These are phyloP conservation scores for Penicillium vulpinum DNA, from an alignment of 2,329 filamentous ascomycete species.

Conservation along the genomic window DNA sequence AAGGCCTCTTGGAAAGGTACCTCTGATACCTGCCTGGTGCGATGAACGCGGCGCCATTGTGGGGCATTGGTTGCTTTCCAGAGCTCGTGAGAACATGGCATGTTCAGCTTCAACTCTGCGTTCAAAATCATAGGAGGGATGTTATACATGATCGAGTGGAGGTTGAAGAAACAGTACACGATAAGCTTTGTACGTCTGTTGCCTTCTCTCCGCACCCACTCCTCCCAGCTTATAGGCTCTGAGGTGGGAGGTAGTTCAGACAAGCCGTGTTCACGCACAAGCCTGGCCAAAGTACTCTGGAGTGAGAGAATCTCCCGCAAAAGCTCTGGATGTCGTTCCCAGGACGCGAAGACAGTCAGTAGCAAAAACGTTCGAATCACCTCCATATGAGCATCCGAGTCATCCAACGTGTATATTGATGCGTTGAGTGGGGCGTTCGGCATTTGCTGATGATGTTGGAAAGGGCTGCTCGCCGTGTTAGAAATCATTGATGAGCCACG, in stretches of 20 bases:
- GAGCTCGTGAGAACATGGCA: constrained; percentile 56
- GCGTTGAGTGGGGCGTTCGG: constrained; percentile 32
- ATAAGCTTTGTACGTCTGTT: constrained; percentile 57
- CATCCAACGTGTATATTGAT: constrained; percentile 39
- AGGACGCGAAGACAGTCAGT: constrained; percentile 61
- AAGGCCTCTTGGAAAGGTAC: constrained; percentile 49
- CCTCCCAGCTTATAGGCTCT: constrained; percentile 52
- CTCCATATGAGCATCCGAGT: constrained; percentile 51
- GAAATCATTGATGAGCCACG: constrained; percentile 44
- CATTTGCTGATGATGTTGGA: constrained; percentile 42
- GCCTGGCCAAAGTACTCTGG: constrained; percentile 57
- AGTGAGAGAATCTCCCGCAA: constrained; percentile 59
- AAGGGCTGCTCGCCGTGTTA: constrained; percentile 46
- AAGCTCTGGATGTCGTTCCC: constrained; percentile 59
- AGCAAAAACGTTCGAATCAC: constrained; percentile 53
- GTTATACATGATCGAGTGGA: constrained; percentile 63
- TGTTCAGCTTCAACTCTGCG: constrained; percentile 54
- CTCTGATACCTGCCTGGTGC: constrained; percentile 35
- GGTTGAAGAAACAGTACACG: constrained; percentile 59
- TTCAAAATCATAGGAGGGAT: constrained; percentile 60
- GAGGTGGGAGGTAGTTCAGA: constrained; percentile 31
- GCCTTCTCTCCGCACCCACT: constrained; percentile 57
- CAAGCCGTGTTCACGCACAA: constrained; percentile 57
- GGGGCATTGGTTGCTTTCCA: constrained; percentile 56
- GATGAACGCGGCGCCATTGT: constrained; percentile 50